Evolutionary conservation across 345 rosid genomes (phyloP).

Genomic region (Erodium maritimum): DNA sequence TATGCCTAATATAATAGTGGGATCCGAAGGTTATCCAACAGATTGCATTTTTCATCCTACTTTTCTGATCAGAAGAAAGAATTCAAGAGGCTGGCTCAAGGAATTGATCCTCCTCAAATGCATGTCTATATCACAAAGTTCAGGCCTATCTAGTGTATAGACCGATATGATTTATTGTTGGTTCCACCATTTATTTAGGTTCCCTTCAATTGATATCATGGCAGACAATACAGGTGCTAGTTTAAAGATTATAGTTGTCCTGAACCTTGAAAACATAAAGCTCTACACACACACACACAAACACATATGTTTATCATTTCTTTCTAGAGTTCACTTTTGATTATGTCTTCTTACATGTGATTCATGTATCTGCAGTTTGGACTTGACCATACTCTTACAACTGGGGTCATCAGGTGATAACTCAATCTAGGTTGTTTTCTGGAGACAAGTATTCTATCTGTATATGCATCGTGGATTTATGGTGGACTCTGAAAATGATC

Average conservation of each 20-base stretch:
- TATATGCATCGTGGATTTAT: not conserved
- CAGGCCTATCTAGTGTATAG: not conserved
- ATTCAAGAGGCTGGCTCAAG: not conserved
- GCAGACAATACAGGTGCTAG: not conserved
- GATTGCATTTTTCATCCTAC: not conserved
- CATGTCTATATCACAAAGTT: not conserved
- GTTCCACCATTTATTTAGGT: not conserved
- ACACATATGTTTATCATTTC: not conserved
- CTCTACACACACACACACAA: no score
- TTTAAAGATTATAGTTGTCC: not conserved
- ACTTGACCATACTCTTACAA: constrained; percentile 90
- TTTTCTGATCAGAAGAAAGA: not conserved
- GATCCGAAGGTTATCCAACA: not conserved
- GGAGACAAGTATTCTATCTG: no score
- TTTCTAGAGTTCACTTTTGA: not conserved
- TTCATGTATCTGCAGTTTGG: constrained; percentile 57
- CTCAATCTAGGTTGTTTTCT: not conserved
- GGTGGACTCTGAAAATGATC: not conserved
- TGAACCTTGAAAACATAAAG: not conserved
- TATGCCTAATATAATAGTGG: not conserved
- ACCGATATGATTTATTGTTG: not conserved
- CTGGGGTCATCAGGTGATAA: constrained; percentile 84
- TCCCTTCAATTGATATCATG: not conserved
- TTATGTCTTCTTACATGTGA: not conserved
- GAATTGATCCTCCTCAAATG: not conserved